These are phyloP conservation scores for Paramyrothecium sp. DNA, from an alignment of 2,329 filamentous ascomycete genomes.

Conservation along the genomic window DNA sequence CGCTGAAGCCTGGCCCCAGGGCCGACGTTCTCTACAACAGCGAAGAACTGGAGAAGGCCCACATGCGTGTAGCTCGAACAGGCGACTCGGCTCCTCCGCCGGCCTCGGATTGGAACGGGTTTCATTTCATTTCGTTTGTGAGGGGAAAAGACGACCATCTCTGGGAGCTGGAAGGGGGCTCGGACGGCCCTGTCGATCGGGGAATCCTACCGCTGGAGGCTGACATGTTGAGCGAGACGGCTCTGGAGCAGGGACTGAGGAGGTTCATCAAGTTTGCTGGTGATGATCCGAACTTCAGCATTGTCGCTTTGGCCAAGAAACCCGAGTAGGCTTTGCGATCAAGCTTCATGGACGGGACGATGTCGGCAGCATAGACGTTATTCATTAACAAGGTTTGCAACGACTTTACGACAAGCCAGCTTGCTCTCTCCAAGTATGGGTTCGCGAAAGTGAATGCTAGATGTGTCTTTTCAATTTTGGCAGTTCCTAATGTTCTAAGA, in stretches of 20 bases:
- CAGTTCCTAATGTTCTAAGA: not conserved
- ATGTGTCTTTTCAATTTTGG: not conserved
- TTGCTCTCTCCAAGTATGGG: too few species aligned
- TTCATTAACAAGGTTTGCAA: too few species aligned
- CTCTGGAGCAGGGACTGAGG: slow-evolving; percentile 59
- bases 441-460: not conserved
- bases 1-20: slow-evolving; percentile 56
- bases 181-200: slow-evolving; percentile 71
- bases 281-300: slow-evolving; percentile 35
- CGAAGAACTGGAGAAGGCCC: slow-evolving; percentile 67
- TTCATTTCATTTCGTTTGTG: slow-evolving; percentile 83
- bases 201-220: slow-evolving; percentile 53
- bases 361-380: too few species aligned
- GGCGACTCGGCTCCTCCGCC: slow-evolving; percentile 67
- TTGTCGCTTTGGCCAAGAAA: slow-evolving; percentile 31
- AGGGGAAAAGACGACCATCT: slow-evolving; percentile 62
- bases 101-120: slow-evolving; percentile 60
- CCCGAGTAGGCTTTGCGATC: not conserved
- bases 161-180: slow-evolving; percentile 77
- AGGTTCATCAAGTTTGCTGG: slow-evolving; percentile 35
- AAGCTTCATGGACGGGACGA: slow-evolving; percentile 2
- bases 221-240: slow-evolving; percentile 64
- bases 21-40: slow-evolving; percentile 72
- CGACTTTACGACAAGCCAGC: too few species aligned
- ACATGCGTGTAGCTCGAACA: slow-evolving; percentile 64